phyloP scores from a whole-genome alignment of 805 yeast genomes.

The Candida palmyrensis region DNA sequence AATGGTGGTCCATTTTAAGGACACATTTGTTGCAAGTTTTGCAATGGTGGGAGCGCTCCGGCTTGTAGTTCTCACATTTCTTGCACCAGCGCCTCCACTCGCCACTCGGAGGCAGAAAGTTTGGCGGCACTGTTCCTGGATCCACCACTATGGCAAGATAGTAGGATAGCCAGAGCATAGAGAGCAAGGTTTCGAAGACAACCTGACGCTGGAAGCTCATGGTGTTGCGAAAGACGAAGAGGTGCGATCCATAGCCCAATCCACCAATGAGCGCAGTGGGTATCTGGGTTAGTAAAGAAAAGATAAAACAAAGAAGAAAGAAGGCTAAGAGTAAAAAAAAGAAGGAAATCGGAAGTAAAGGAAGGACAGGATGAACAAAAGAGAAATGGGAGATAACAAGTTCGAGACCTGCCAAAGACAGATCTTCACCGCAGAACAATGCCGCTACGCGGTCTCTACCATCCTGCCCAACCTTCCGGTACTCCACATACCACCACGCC shows the following conservation, averaged over 20 bases:
- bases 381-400: no score
- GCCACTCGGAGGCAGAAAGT: slow-evolving; percentile 36
- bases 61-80: slow-evolving; percentile 70
- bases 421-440: no score
- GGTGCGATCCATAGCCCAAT: slow-evolving; percentile 61
- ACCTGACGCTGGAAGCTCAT: slow-evolving; percentile 36
- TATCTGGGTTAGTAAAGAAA: no score
- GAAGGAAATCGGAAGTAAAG: no score
- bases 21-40: slow-evolving; percentile 71
- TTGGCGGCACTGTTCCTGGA: slow-evolving; percentile 66
- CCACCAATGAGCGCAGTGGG: slow-evolving; percentile 56
- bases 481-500: slow-evolving; percentile 39
- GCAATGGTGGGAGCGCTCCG: slow-evolving; percentile 85
- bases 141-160: slow-evolving; percentile 54
- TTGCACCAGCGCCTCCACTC: slow-evolving; percentile 68
- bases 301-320: no score
- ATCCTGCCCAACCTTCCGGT: no score
- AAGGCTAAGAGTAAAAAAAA: no score
- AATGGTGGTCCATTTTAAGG: slow-evolving; percentile 89
- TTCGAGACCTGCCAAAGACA: no score
- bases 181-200: slow-evolving; percentile 41
- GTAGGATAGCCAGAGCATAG: slow-evolving; percentile 73
- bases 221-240: slow-evolving; percentile 45
- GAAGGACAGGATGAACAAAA: no score
- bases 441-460: no score